A percentile compares a stretch with the other conserved stretches of the same genome.
Conservation (phyloP, 495 filamentous ascomycete species). For the Podospora comata region DNA sequence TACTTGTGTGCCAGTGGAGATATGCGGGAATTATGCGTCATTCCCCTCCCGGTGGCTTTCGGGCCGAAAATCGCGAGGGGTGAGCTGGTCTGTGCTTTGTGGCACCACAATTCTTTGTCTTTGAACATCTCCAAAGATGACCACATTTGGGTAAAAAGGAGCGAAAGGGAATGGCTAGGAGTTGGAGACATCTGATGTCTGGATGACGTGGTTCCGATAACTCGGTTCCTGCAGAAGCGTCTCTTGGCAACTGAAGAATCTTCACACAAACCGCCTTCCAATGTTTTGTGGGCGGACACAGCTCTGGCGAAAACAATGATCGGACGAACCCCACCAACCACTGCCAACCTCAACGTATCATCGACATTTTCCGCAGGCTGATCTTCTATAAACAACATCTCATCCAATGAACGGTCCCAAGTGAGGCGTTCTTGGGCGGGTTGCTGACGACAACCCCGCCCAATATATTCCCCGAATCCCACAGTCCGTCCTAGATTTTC, state of each 20-base stretch:
- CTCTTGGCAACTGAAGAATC: not conserved
- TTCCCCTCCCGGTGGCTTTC: not conserved
- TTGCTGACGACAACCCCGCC: not conserved
- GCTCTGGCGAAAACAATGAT: not conserved
- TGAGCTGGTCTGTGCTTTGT: not conserved
- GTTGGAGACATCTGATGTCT: not conserved
- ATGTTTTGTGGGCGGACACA: constrained; percentile 4
- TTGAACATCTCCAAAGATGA: not conserved
- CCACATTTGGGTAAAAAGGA: not conserved
- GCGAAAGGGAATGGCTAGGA: not conserved
- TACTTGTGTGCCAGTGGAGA: not conserved
- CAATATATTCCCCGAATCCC: not conserved
- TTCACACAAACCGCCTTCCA: not conserved
- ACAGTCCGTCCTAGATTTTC: not conserved
- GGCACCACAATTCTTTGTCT: not conserved
- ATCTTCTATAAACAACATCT: not conserved
- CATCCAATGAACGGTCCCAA: not conserved
- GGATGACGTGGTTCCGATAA: not conserved
- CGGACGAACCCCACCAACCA: not conserved
- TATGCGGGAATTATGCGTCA: not conserved
- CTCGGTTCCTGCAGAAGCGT: not conserved
- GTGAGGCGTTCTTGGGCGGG: not conserved
- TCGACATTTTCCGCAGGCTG: not conserved
- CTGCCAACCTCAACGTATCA: constrained; percentile 1
- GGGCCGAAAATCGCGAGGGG: not conserved